Conservation (phyloP, 169 alveolate genomes). For the Eimeria sp. region DNA sequence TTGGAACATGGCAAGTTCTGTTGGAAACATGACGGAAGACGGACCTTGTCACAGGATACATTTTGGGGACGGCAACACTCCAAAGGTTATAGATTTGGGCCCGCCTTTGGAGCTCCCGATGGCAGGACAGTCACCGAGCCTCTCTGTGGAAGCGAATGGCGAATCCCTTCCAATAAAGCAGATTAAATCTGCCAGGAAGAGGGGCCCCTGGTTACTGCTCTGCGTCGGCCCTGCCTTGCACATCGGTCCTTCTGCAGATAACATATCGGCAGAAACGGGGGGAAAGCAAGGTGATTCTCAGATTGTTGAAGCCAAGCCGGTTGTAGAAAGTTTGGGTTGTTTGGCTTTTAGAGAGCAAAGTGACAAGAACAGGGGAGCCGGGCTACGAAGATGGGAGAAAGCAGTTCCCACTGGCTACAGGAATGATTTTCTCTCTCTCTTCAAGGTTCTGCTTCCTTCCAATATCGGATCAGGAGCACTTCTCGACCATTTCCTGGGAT, state of each 20-base stretch:
- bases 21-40: background rate
- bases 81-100: background rate
- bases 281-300: background rate
- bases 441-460: background rate
- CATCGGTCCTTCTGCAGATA: background rate
- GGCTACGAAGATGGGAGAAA: background rate
- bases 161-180: background rate
- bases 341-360: background rate
- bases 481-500: background rate
- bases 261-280: background rate
- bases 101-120: background rate
- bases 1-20: background rate
- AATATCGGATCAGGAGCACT: background rate
- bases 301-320: background rate
- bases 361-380: background rate
- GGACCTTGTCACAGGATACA: background rate
- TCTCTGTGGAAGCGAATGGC: background rate
- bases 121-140: background rate
- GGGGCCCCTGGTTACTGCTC: slow-evolving; percentile 54
- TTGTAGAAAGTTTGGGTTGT: background rate
- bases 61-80: background rate
- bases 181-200: background rate
- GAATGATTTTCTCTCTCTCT: background rate
- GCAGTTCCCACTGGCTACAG: slow-evolving; percentile 26
- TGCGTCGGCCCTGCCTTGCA: slow-evolving; percentile 60